Evolutionary conservation across 805 yeast species (phyloP).

Genomic region (Sugiyamaella lignohabitans): DNA sequence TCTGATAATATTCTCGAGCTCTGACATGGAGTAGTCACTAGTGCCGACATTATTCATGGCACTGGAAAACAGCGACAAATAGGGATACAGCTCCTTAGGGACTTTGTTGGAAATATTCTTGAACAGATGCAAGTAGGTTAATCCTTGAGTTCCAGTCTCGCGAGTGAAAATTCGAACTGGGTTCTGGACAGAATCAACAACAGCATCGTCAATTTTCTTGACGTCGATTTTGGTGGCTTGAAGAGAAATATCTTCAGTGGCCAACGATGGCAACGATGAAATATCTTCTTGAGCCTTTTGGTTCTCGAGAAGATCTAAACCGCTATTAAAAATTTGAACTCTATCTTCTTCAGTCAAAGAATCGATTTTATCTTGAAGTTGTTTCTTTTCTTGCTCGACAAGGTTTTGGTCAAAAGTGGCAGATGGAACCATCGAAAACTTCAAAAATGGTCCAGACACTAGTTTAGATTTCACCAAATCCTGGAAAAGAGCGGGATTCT

Average conservation of each 20-base stretch:
- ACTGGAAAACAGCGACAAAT: conserved; percentile 68
- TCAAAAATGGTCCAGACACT: conserved; percentile 51
- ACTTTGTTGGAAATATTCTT: conserved; percentile 48
- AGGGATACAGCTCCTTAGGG: conserved; percentile 59
- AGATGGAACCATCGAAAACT: conserved; percentile 71
- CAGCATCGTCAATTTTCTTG: conserved; percentile 7
- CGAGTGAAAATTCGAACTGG: conserved; percentile 22
- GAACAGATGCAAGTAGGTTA: conserved; percentile 67
- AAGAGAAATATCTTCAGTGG: conserved; percentile 62
- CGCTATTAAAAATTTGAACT: conserved; percentile 51
- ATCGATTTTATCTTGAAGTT: conserved; percentile 42
- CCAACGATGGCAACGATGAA: conserved; percentile 72
- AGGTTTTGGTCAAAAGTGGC: conserved; percentile 46
- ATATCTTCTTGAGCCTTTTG: conserved; percentile 69
- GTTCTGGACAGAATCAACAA: background rate
- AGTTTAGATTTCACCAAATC: conserved; percentile 51
- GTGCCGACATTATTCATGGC: conserved; percentile 90
- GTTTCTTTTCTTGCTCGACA: conserved; percentile 48
- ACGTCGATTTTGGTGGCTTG: conserved; percentile 19
- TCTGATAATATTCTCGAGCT: conserved; percentile 78
- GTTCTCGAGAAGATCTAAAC: conserved; percentile 49
- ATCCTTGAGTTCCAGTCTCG: conserved; percentile 44
- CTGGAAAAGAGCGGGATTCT: conserved; percentile 53
- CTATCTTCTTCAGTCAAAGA: conserved; percentile 50
- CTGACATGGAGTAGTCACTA: conserved; percentile 56